Base-by-base conservation (phyloP, 2,329 filamentous ascomycete species). In the Esteya vermicola region DNA sequence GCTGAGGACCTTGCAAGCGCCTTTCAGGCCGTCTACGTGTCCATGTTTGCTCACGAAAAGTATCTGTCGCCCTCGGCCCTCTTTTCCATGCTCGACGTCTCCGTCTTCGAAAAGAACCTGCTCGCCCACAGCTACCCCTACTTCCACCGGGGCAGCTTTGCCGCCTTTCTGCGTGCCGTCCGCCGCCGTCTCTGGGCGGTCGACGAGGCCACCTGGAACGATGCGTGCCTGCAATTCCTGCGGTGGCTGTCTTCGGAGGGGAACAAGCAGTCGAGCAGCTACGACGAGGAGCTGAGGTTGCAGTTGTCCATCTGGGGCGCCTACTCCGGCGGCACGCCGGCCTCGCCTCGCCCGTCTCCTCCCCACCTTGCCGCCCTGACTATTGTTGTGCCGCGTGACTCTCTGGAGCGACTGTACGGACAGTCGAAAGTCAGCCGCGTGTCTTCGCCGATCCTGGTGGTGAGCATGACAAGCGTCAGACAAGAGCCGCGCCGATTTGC, bases 1-100 rank as follows among this genome's bases (percentile, higher is more conserved):
- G 48, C 58, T 0, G 45, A 55, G 3, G 51, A 58, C 9, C 52
- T 74, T 1, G 58, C 58, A 2, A 45, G 45, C 4, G 44, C 64
- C 9, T 44, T 70, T 2, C 60, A 63, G 38, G 42, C 54, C 4
- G 46, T 68, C 3, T 71, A 70, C 47, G 46, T 56, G 12, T 48
- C 57, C 8, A 66, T 72, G 58, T 70, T 72, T 35, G 38, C n/a
- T n/a, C n/a, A n/a, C n/a, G n/a, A n/a, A n/a, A n/a, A n/a, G n/a
- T n/a, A n/a, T n/a, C n/a, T n/a, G n/a, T n/a, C n/a, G n/a, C n/a
- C n/a, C n/a, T n/a, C n/a, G n/a, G n/a, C n/a, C n/a, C n/a, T n/a
- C n/a, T n/a, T n/a, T n/a, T n/a, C n/a, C n/a, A n/a, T n/a, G n/a
- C n/a, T n/a, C n/a, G n/a, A n/a, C n/a, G n/a, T n/a, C n/a, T n/a